Evolutionary conservation across 176 grass and related monocot genomes (phyloP), one percentile per base, ranked within the genome.

Genomic region (Phragmites australis): DNA sequence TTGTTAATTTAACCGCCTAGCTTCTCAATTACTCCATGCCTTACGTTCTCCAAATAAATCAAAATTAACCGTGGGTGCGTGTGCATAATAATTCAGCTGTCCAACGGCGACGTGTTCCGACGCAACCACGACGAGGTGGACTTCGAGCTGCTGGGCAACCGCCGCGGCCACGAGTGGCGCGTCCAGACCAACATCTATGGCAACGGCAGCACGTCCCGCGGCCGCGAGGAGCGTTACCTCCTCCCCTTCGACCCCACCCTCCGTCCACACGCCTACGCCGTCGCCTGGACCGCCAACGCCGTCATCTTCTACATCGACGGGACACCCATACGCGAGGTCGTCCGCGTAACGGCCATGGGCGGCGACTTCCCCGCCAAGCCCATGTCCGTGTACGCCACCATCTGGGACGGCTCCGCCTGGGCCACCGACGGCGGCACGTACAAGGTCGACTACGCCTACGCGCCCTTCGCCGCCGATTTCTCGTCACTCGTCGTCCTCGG

Each of bases 361-460:
- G 90, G 80, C 67, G 95, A 97, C 50, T 97, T 82, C 76, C 95
- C 95, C 1, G 51, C 77, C 49, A 97, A 97, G 86, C 95, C 92
- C 71, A 97, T 97, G 95, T 94, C 88, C 57, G 85, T 94, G 18
- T 97, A 97, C 61, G 94, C 92, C 62, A 97, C 94, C 76, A 89
- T 97, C 67, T 97, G 92, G 95, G 95, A 97, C 72, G 95, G 92
- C 23, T 94, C 92, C 11, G 59, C 81, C 34, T 97, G 94, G 94
- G 94, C 94, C 15, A 97, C 94, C n/a, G 84, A 88, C 12, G 89
- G 92, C 23, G 91, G 94, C 5, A 78, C 85, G 30, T 74, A 88
- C 85, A 88, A 83, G 55, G 73, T 92, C 52, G 87, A 97, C 84
- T 97, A 94, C 88, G 75, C 81, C 82, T 87, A 94, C 77, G 87